Percentiles rank a stretch among this genome's conserved stretches.
Evolutionary conservation across 345 rosid species (phyloP).

Genomic region (Eucalyptus fibrosa): DNA sequence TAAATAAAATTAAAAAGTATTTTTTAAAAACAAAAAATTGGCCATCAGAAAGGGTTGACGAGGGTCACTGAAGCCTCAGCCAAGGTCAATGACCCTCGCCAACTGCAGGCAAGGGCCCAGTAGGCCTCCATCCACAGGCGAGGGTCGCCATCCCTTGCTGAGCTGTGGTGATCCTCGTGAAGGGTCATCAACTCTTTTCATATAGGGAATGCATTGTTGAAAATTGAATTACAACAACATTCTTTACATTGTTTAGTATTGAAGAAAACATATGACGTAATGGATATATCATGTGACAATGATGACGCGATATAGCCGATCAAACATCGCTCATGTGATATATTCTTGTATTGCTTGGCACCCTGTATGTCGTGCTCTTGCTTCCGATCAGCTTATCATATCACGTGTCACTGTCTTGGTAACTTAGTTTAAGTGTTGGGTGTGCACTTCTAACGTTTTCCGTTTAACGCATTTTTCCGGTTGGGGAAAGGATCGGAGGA

Average conservation of each 20-base stretch:
- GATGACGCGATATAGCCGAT: accelerated
- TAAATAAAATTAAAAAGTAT: too few relatives aligned
- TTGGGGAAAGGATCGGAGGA: neutral
- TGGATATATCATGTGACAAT: neutral
- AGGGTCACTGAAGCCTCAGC: accelerated
- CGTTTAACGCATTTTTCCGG: neutral
- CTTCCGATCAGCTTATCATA: neutral
- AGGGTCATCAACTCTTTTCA: neutral
- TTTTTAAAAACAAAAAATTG: too few relatives aligned
- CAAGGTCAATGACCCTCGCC: accelerated
- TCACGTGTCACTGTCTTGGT: neutral
- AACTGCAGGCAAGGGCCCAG: accelerated
- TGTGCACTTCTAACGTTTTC: neutral
- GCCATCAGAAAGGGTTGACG: accelerated
- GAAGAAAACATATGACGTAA: neutral
- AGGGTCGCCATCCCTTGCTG: too few relatives aligned
- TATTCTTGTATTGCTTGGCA: neutral
- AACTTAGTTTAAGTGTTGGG: neutral
- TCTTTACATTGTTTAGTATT: neutral
- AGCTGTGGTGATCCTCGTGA: too few relatives aligned
- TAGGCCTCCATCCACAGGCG: too few relatives aligned
- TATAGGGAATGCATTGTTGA: neutral
- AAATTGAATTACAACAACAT: neutral
- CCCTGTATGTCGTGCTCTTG: neutral
- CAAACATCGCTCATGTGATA: neutral